Percentiles rank a stretch among this genome's conserved stretches.
phyloP scores from a whole-genome alignment of 257 asterid genomes.

The Capsicum chinense region DNA sequence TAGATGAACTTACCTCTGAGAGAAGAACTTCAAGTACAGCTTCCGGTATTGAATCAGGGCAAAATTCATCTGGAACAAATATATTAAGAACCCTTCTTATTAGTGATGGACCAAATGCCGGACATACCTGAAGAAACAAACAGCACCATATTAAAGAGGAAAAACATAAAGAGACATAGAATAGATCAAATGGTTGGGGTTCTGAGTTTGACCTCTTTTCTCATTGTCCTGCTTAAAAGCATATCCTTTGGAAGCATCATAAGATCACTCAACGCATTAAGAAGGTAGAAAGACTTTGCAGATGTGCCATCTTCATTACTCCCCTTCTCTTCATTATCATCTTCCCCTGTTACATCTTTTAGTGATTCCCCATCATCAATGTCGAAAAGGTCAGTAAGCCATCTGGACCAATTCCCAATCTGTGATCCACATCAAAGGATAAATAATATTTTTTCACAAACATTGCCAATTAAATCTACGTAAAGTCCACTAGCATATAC shows the following conservation, averaged over 20 bases:
- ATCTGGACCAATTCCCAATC: slow-evolving; percentile 38
- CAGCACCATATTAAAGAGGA: slow-evolving; percentile 19
- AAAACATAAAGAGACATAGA: not conserved
- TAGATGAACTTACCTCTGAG: slow-evolving; percentile 58
- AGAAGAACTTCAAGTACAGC: slow-evolving; percentile 69
- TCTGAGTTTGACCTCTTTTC: slow-evolving; percentile 66
- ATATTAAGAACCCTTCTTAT: slow-evolving; percentile 67
- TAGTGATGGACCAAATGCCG: slow-evolving; percentile 62
- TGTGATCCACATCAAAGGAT: slow-evolving; percentile 25
- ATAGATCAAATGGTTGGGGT: slow-evolving; percentile 24
- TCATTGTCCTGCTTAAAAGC: slow-evolving; percentile 60
- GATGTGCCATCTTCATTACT: slow-evolving; percentile 45
- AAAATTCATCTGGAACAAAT: slow-evolving; percentile 78
- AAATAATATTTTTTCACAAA: not conserved
- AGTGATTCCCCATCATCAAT: slow-evolving; percentile 32
- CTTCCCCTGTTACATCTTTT: slow-evolving; percentile 36
- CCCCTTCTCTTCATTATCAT: slow-evolving; percentile 46
- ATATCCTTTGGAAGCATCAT: slow-evolving; percentile 97
- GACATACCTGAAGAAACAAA: slow-evolving; percentile 61
- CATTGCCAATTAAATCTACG: not conserved
- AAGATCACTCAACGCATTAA: slow-evolving; percentile 82
- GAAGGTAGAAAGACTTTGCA: slow-evolving; percentile 65
- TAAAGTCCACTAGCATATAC: not conserved
- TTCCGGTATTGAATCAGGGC: slow-evolving; percentile 73
- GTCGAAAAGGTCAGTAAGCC: slow-evolving; percentile 36